These are phyloP conservation scores for Aspergillus novoparasiticus DNA, from an alignment of 2,329 filamentous ascomycete species.

Conservation along the genomic window DNA sequence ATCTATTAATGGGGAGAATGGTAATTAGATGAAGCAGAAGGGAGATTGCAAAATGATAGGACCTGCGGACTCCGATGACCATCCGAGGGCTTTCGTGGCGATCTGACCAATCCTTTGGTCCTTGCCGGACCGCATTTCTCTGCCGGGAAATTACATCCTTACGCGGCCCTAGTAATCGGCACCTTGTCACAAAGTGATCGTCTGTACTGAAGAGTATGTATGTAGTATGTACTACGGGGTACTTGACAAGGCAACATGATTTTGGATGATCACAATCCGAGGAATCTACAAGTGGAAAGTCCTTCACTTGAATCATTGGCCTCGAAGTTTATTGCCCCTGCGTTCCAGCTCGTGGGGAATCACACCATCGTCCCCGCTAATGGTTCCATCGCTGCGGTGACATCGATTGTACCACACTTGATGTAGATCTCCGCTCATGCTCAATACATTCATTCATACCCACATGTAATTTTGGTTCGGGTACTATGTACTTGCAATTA, in stretches of 20 bases:
- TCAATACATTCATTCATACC: conserved; percentile 1
- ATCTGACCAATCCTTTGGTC: not conserved
- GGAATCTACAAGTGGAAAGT: too few species aligned
- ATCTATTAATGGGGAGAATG: not conserved
- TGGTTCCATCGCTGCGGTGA: conserved; percentile 28
- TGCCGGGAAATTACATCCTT: conserved; percentile 12
- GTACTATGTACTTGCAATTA: conserved; percentile 17
- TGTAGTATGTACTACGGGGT: not conserved
- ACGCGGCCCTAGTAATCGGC: conserved; percentile 1
- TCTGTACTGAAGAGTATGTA: not conserved
- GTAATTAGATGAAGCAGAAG: not conserved
- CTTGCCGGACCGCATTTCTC: conserved; percentile 6
- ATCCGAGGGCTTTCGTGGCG: conserved; percentile 1
- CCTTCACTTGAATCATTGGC: not conserved
- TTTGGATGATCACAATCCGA: not conserved
- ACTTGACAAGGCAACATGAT: not conserved
- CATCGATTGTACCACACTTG: conserved; percentile 9
- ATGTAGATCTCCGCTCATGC: conserved; percentile 12
- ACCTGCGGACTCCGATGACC: not conserved
- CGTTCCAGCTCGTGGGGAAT: conserved; percentile 13
- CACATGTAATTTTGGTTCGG: not conserved
- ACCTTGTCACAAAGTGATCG: not conserved
- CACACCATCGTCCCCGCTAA: conserved; percentile 27
- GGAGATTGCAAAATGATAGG: not conserved
- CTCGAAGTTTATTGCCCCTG: not conserved